Evolutionary conservation across 2,329 filamentous ascomycete genomes (phyloP), one percentile per base, ranked within the genome.

Genomic region (Ophiostoma sp.): DNA sequence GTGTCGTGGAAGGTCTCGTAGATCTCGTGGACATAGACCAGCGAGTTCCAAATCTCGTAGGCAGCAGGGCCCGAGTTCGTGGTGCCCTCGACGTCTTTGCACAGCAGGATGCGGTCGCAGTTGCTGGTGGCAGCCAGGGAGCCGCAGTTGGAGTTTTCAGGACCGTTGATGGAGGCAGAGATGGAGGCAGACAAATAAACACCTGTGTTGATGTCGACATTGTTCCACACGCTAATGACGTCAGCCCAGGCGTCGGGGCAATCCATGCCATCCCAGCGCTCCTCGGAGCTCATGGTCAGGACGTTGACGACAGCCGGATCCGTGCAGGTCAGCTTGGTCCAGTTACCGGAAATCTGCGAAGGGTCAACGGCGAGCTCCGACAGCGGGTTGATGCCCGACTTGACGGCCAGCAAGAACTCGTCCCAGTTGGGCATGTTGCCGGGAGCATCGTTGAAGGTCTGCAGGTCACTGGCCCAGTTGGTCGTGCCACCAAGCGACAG

Each of bases 201-300:
- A 5, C 57, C 28, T 17, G 66, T 68, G 19, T 17, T 22, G 1
- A 25, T 39, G 68, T 78, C 76, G 19, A 69, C 72, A 2, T 75
- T 74, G 0, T 50, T 42, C 78, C 78, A 81, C 2, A 76, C 75
- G 11, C 39, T 57, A 9, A 79, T 72, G 4, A 77, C 75, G 52
- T 81, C 78, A 0, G 5, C 11, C 80, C 79, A 81, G 3, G 80
- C 79, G 25, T 70, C 74, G 11, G 76, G 72, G 1, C 75, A 70
- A 59, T 78, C 73, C 42, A 81, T 15, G 15, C 8, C 66, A 2
- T 75, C 72, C 80, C 79, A 81, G 33, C 78, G 79, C 36, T 77
- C 50, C 2, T 71, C 28, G 2, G 77, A 59, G 0, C 71, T 64
- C n/a, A 70, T 66, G 28, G 73, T 50, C 5, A 64, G 9, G 2